phyloP scores from a whole-genome alignment of 805 yeast species.

The Candida incommunis region DNA sequence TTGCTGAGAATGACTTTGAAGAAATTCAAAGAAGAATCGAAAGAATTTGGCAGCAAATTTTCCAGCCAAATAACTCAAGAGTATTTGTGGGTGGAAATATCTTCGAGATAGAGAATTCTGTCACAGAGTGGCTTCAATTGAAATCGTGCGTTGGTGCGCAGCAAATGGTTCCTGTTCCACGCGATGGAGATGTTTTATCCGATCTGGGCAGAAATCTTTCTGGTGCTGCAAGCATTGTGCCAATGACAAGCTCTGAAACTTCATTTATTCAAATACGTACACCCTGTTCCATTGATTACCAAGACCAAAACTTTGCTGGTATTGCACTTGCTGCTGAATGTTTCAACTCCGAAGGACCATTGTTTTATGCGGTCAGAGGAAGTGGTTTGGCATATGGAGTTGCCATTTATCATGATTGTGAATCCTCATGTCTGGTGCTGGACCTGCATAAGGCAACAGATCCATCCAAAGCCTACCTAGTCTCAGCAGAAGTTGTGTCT shows the following conservation, averaged over 20 bases:
- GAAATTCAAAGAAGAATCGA: conserved; percentile 37
- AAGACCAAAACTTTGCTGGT: conserved; percentile 49
- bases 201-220: conserved; percentile 39
- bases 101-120: conserved; percentile 35
- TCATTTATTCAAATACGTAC: conserved; percentile 51
- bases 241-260: conserved; percentile 78
- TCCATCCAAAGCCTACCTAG: conserved; percentile 45
- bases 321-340: conserved; percentile 62
- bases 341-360: conserved; percentile 87
- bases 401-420: conserved; percentile 40
- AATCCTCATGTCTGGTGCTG: conserved; percentile 53
- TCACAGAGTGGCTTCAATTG: conserved; percentile 38
- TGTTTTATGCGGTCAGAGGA: conserved; percentile 94
- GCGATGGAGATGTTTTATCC: conserved; percentile 39
- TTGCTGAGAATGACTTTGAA: conserved; percentile 33
- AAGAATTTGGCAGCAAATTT: conserved; percentile 34
- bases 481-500: conserved; percentile 50
- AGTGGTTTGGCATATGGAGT: conserved; percentile 91
- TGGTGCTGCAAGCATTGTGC: conserved; percentile 43
- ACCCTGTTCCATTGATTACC: conserved; percentile 40
- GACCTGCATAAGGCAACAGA: conserved; percentile 76
- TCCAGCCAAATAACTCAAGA: conserved; percentile 46
- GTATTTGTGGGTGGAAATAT: conserved; percentile 62
- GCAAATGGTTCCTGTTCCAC: conserved; percentile 18
- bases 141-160: neutral